Base-by-base conservation (phyloP, 345 rosid genomes). In the Cardamine occulta region DNA sequence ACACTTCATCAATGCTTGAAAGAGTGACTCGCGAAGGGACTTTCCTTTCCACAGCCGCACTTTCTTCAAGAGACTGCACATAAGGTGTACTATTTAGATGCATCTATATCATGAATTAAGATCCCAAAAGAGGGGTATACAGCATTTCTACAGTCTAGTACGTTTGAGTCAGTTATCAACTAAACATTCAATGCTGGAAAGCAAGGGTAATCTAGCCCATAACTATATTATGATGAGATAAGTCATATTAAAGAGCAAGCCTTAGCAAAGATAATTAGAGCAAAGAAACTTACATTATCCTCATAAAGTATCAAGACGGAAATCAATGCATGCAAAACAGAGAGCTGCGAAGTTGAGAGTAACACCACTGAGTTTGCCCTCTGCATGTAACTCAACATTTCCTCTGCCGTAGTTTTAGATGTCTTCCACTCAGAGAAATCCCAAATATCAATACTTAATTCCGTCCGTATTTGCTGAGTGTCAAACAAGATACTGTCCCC, bases 341-440 rank as follows among this genome's bases (percentile, higher is more conserved):
- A 84, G 52, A 88, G 88, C 84, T 86, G 88, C 10, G 93, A 89
- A 68, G 74, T 79, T 66, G 83, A 85, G 79, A 92, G 82, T 77
- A 88, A 79, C 68, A 83, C 79, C 91, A 86, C 84, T 18, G 85
- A 85, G 80, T 95, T 89, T 66, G 81, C 84, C 39, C 86, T 82
- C 82, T 82, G 80, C 84, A 95, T 82, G 88, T 80, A 82, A 57
- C 73, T 73, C 85, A 92, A 48, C 97, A 89, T 84, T 58, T 74
- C 79, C 68, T 88, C 91, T 51, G 85, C 88, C 67, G 76, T 82
- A 55, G 73, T 78, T 84, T 86, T 89, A 66, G 88, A 86, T 53
- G 83, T 77, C 80, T 83, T 89, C 97, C 97, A 90, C 45, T 84
- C 88, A n/a, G 88, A 85, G 78, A 83, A 84, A 81, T 90, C 87